Evolutionary conservation across 2,329 filamentous ascomycete species (phyloP), one percentile per base, ranked within the genome.

Genomic region (Trichophyton simii): DNA sequence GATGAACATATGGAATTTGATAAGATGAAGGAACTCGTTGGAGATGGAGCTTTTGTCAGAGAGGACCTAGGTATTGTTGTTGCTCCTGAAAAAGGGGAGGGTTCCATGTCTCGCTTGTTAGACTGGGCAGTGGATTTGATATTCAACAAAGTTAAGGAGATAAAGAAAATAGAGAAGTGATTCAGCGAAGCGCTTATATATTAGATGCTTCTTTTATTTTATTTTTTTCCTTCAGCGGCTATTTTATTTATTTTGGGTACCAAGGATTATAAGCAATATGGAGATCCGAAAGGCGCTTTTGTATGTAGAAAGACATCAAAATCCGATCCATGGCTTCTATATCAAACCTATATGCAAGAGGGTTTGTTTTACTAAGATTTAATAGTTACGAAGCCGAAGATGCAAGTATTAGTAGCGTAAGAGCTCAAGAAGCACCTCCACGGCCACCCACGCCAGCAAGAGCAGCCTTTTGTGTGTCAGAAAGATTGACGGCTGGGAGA

Each of bases 81-180:
- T 65, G 82, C 81, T 15, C 80, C 83, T 62, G 72, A 74, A 0
- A 77, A 73, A 11, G 76, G 80, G 20, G 80, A 85, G 68, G 75
- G 79, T 7, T 80, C 83, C 62, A 85, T 91, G 80, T 78, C 77
- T 65, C 77, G 79, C 61, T 80, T 83, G 34, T 73, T 91, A 65
- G 77, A 78, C 59, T 91, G 88, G 88, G 84, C 84, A 0, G 86
- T 89, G 1, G 80, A 83, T 59, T 75, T 77, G 57, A 72, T 91
- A 18, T 79, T 88, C 69, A 70, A 70, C 18, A 68, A 66, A 34
- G 61, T 75, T 8, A n/a, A 54, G 28, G 46, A 38, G 31, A n/a
- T 54, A 1, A 41, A 18, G 34, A 2, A 48, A 20, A 46, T 13
- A 22, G 46, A 22, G 3, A 50, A 28, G 20, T 50, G 20, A 50